Evolutionary conservation across 1,139 yeast genomes (phyloP), one percentile per base, ranked within the genome.

Genomic region (Sugiyamaella neomexicana): DNA sequence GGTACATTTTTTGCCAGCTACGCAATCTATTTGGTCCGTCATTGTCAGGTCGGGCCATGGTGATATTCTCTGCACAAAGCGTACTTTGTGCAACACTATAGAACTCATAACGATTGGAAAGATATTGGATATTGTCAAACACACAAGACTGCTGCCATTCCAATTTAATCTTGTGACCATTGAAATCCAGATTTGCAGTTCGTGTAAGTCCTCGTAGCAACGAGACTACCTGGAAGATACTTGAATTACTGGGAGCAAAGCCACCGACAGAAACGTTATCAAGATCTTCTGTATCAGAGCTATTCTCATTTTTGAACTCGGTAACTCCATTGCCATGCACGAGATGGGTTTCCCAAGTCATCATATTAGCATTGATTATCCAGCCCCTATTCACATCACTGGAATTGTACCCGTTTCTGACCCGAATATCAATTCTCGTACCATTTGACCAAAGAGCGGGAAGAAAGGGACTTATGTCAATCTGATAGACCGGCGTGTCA

Each of bases 391-490:
- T 88, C 48, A 83, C 74, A 1, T 69, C 32, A 49, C 62, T 43
- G 23, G 52, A 37, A 44, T 49, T 52, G 47, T 59, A 52, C 37
- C 89, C 89, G 65, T 86, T 86, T 39, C 80, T 75, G 15, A 86
- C 74, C 59, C 78, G 56, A 17, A 72, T 48, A 32, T 58, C 56
- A 42, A 72, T 53, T 5, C 57, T 55, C 1, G 51, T 27, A 6
- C 61, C 52, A 7, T 27, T 17, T 5, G 71, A 69, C 88, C 89
- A 84, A 34, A 87, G 69, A 39, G 71, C 65, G 1, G 95, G 93
- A 55, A 88, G 71, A 57, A 82, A 76, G 0, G 87, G 81, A 6
- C 89, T 80, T 52, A 89, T 65, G 61, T 88, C 95, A 49, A 88
- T 66, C 56, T 80, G 82, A 61, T 85, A 75, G 3, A 84, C 75